A percentile compares a stretch with the other conserved stretches of the same genome.
phyloP scores from a whole-genome alignment of 2,329 filamentous ascomycete genomes.

The Didymosphaeria variabile region DNA sequence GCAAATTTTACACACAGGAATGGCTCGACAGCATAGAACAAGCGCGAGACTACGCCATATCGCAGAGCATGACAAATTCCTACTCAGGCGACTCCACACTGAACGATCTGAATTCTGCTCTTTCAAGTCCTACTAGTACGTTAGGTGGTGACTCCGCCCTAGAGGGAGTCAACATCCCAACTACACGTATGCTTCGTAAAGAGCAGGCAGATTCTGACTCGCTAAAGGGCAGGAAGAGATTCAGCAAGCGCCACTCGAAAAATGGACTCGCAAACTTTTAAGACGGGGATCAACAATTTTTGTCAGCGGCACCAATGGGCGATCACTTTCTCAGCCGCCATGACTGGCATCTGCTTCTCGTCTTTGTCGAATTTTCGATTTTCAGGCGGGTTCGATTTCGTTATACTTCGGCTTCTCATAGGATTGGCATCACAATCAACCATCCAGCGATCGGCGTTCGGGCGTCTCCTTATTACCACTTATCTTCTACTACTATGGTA shows the following conservation, averaged over 20 bases:
- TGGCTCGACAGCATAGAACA: slow-evolving; percentile 92
- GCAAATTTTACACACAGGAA: slow-evolving; percentile 78
- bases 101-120: slow-evolving; percentile 59
- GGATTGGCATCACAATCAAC: slow-evolving; percentile 22
- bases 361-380: slow-evolving; percentile 16
- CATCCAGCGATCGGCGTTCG: slow-evolving; percentile 40
- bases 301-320: slow-evolving; percentile 3
- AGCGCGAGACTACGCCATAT: slow-evolving; percentile 83
- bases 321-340: slow-evolving; percentile 3
- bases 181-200: slow-evolving; percentile 59
- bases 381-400: slow-evolving; percentile 17
- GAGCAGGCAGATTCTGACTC: slow-evolving; percentile 61
- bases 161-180: slow-evolving; percentile 60
- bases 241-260: slow-evolving; percentile 93
- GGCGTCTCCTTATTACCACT: slow-evolving; percentile 20
- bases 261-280: slow-evolving; percentile 92
- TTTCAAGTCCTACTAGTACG: slow-evolving; percentile 82
- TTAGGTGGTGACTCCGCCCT: slow-evolving; percentile 64
- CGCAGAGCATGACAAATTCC: slow-evolving; percentile 72
- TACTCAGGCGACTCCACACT: slow-evolving; percentile 66
- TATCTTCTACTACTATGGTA: slow-evolving; percentile 12
- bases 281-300: slow-evolving; percentile 23
- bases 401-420: slow-evolving; percentile 24
- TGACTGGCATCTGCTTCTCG: slow-evolving; percentile 14
- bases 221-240: slow-evolving; percentile 70